These are phyloP conservation scores for Hirsutella thompsonii DNA, from an alignment of 2,329 filamentous ascomycete species.

Conservation along the genomic window DNA sequence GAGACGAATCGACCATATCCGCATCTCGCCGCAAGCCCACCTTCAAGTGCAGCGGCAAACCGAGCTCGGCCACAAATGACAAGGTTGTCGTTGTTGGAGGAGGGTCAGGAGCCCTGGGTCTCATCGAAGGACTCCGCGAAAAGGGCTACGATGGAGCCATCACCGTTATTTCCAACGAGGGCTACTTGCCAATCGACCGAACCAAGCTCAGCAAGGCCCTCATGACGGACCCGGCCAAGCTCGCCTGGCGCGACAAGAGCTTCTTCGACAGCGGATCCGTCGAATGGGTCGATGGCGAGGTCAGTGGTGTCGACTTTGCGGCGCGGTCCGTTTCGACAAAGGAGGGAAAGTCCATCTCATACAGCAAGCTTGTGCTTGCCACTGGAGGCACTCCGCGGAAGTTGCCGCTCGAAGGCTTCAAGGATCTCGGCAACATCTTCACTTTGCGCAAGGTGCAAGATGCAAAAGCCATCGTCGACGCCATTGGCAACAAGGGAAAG, in stretches of 20 bases:
- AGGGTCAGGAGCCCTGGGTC: conserved; percentile 72
- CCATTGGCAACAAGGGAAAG: conserved; percentile 73
- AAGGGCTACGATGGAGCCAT: conserved; percentile 69
- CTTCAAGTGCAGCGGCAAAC: conserved; percentile 50
- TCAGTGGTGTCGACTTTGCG: conserved; percentile 64
- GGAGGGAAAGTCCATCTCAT: conserved; percentile 56
- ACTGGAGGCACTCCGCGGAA: conserved; percentile 68
- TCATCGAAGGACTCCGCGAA: conserved; percentile 70
- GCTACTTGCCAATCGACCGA: conserved; percentile 78
- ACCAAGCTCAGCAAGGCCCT: conserved; percentile 94
- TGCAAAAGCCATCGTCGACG: conserved; percentile 61
- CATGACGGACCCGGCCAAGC: conserved; percentile 65
- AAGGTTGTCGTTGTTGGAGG: conserved; percentile 79
- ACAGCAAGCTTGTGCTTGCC: conserved; percentile 82
- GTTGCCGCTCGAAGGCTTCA: conserved; percentile 75
- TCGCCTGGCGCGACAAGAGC: conserved; percentile 61
- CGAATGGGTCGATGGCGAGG: conserved; percentile 48
- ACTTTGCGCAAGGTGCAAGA: conserved; percentile 67
- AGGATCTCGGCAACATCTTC: conserved; percentile 79
- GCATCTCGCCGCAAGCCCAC: conserved; percentile 60
- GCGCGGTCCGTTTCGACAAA: conserved; percentile 63
- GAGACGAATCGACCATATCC: conserved; percentile 69
- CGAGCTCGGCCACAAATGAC: conserved; percentile 34
- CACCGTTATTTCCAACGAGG: conserved; percentile 74
- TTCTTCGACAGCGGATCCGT: conserved; percentile 59